Evolutionary conservation across 345 rosid species (phyloP).

Genomic region (Syzygium oleosum): DNA sequence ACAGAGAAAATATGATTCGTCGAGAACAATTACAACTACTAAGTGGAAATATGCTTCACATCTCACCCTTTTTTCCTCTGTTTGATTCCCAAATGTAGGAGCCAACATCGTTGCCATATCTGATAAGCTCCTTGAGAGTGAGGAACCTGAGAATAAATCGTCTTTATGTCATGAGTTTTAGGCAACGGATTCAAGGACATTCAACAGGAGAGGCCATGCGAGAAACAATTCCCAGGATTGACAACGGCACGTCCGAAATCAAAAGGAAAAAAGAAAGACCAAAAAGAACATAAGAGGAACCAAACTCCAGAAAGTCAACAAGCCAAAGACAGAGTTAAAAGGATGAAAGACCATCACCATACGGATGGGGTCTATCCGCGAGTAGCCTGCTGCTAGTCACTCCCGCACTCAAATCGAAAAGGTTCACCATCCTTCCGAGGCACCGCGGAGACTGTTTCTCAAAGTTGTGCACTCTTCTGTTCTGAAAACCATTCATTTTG

Average conservation of each 20-base stretch:
- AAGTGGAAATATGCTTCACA: neutral
- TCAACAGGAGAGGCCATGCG: neutral
- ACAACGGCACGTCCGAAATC: neutral
- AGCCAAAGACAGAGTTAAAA: neutral
- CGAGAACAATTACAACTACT: neutral
- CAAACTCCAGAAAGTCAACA: neutral
- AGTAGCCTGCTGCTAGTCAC: conserved; percentile 44
- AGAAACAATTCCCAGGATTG: neutral
- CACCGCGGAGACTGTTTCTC: conserved; percentile 68
- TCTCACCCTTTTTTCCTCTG: conserved; percentile 64
- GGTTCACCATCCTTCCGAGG: conserved; percentile 48
- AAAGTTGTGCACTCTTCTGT: conserved; percentile 31
- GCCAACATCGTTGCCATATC: conserved; percentile 47
- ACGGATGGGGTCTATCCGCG: conserved; percentile 33
- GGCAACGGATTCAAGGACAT: neutral
- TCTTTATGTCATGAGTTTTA: conserved; percentile 9
- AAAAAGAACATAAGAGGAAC: neutral
- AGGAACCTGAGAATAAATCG: conserved; percentile 30
- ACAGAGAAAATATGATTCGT: neutral
- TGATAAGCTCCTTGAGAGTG: conserved; percentile 65
- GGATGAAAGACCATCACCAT: conserved; percentile 37
- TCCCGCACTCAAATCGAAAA: conserved; percentile 58
- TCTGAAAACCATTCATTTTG: conserved; percentile 51
- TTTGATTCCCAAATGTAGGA: conserved; percentile 37
- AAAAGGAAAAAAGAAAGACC: neutral